Conservation (phyloP, 306 rosid species). For the Medicago arabica region DNA sequence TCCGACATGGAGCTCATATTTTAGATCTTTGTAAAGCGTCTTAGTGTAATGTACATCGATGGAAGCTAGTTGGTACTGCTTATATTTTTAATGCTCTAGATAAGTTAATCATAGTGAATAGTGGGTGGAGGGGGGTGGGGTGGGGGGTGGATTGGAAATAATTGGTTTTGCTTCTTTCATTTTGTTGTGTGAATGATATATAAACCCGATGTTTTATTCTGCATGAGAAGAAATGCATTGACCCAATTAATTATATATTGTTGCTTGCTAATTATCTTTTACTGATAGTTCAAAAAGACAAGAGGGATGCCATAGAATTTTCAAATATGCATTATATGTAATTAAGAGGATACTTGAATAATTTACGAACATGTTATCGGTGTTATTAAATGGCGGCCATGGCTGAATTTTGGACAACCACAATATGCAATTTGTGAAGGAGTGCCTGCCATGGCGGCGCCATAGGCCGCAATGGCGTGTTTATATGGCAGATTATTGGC, state of each 20-base stretch:
- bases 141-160: background rate
- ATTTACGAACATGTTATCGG: background rate
- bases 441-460: too few species aligned
- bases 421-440: too few species aligned
- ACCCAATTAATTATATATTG: too few species aligned
- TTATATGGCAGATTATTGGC: too few species aligned
- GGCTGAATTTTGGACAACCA: too few species aligned
- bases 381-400: too few species aligned
- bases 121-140: background rate
- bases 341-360: constrained; percentile 10
- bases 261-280: constrained; percentile 20
- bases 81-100: background rate
- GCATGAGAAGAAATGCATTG: too few species aligned
- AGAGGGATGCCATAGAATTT: constrained; percentile 15
- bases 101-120: constrained; percentile 17
- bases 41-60: constrained; percentile 27
- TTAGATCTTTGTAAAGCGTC: constrained; percentile 27
- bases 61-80: constrained; percentile 13
- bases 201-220: too few species aligned
- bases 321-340: constrained; percentile 28
- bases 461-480: too few species aligned
- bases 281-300: constrained; percentile 27
- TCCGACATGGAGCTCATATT: constrained; percentile 16
- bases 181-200: too few species aligned
- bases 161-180: constrained; percentile 16